Evolutionary conservation across 495 filamentous ascomycete species (phyloP).

Genomic region (Trichocladium uniseriatum): DNA sequence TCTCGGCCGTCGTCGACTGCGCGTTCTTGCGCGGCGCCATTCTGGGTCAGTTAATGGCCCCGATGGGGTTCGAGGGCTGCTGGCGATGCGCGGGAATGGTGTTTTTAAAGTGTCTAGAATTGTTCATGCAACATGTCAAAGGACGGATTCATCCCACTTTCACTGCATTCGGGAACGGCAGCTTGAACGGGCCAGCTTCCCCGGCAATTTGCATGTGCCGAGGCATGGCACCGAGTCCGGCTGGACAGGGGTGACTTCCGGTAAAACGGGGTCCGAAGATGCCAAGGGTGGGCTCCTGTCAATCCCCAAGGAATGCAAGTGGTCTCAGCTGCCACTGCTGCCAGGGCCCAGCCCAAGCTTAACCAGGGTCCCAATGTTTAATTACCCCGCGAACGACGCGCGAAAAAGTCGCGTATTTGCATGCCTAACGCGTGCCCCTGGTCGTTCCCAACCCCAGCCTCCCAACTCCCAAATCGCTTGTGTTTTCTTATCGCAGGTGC

Average conservation of each 20-base stretch:
- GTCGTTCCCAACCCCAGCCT: slow-evolving; percentile 13
- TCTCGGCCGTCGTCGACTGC: slow-evolving; percentile 59
- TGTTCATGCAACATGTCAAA: not conserved
- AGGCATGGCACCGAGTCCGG: slow-evolving; percentile 17
- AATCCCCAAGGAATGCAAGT: slow-evolving; percentile 6
- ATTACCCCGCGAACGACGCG: slow-evolving; percentile 4
- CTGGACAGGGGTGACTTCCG: not conserved
- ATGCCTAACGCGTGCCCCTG: slow-evolving; percentile 19
- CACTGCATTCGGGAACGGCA: too few species aligned
- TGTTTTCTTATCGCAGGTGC: slow-evolving; percentile 6
- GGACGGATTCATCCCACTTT: too few species aligned
- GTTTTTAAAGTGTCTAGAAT: not conserved
- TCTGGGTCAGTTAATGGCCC: not conserved
- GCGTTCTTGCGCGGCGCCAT: slow-evolving; percentile 60
- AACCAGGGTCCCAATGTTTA: slow-evolving; percentile 1
- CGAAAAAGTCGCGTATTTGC: slow-evolving; percentile 21
- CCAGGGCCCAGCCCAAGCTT: not conserved
- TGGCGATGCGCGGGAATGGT: too few species aligned
- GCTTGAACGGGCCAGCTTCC: slow-evolving; percentile 4
- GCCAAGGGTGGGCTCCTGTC: too few species aligned
- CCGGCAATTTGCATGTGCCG: slow-evolving; percentile 30
- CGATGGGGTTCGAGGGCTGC: not conserved
- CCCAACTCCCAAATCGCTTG: not conserved
- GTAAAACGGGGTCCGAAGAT: not conserved
- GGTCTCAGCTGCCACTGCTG: not conserved